phyloP scores from a whole-genome alignment of 1,139 yeast genomes.

The Kodamaea suecica region DNA sequence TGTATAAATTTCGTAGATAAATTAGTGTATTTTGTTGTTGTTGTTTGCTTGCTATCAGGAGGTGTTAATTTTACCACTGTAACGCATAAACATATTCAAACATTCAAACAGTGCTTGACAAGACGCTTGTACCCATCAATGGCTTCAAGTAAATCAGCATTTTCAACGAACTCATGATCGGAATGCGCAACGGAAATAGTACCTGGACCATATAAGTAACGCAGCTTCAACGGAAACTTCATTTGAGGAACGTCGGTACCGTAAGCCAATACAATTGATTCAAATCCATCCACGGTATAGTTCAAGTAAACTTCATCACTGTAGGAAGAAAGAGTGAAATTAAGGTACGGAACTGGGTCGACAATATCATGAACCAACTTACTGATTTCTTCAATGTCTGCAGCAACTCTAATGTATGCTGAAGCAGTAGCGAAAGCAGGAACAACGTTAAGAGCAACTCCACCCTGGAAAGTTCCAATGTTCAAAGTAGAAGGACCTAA shows the following conservation, averaged over 20 bases:
- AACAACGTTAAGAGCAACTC: conserved; percentile 60
- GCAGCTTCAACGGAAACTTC: conserved; percentile 29
- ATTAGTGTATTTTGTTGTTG: no score
- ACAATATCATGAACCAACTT: conserved; percentile 35
- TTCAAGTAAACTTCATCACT: conserved; percentile 50
- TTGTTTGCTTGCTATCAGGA: no score
- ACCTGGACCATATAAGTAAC: conserved; percentile 70
- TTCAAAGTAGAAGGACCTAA: conserved; percentile 64
- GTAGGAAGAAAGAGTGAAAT: conserved; percentile 18
- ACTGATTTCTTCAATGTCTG: conserved; percentile 37
- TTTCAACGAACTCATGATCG: conserved; percentile 54
- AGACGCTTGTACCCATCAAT: conserved; percentile 56
- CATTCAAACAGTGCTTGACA: conserved; percentile 25
- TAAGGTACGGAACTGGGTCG: conserved; percentile 25
- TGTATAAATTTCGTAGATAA: conserved; percentile 46
- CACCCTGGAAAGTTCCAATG: conserved; percentile 57
- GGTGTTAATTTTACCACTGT: no score
- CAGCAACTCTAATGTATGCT: conserved; percentile 54
- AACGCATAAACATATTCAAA: no score
- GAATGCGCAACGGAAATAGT: conserved; percentile 65
- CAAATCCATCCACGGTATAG: conserved; percentile 63
- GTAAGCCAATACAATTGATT: conserved; percentile 52
- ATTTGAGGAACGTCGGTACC: conserved; percentile 65
- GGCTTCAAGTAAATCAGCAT: conserved; percentile 48
- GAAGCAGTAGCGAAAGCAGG: conserved; percentile 57